Evolutionary conservation across 139 green algal species (phyloP), one percentile per base, ranked within the genome.

Genomic region (Chlamydomonas sp.): DNA sequence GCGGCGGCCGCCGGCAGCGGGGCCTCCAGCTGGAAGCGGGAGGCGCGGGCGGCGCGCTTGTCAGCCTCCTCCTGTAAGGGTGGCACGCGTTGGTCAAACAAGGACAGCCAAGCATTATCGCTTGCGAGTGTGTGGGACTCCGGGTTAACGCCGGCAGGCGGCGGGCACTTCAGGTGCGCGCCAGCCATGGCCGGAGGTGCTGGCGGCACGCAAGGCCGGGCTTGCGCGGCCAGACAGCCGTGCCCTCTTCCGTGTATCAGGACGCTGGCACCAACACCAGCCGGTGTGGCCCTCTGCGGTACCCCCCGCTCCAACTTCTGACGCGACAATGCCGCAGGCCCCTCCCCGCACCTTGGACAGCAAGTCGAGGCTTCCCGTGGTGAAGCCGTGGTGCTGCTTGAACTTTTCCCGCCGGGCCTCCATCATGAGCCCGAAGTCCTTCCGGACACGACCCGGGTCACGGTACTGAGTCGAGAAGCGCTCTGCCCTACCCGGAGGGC

Each of bases 281-380:
- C 31, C 31, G 31, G 31, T 49, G 31, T 49, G 31, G 31, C 31
- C 31, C 31, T 49, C 31, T 49, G 31, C 31, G 31, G 31, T 49
- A 49, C 31, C 31, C 31, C 31, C 31, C 31, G 31, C 31, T 49
- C 31, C 31, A 49, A 49, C 31, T 49, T 49, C 10, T 74, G 15
- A 12, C 12, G 4, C 10, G 18, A 31, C 20, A 6, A 4, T 6
- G 9, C 71, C 71, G 9, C 3, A 18, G 9, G 4, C 4, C 18
- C 71, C 58, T 3, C 9, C 3, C 5, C 68, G 58, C 62, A 94
- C 93, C 92, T 93, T 63, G 4, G 82, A 91, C 63, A 96, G 95
- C 0, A 96, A 17, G 85, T 97, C 96, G 31, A 98, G 31, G 12
- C 74, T 90, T 20, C 95, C 95, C 0, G 94, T 97, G 0, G 88